These are phyloP conservation scores for Pseudognaphalium luteoalbum DNA, from an alignment of 129 eudicot genomes.

Conservation along the genomic window DNA sequence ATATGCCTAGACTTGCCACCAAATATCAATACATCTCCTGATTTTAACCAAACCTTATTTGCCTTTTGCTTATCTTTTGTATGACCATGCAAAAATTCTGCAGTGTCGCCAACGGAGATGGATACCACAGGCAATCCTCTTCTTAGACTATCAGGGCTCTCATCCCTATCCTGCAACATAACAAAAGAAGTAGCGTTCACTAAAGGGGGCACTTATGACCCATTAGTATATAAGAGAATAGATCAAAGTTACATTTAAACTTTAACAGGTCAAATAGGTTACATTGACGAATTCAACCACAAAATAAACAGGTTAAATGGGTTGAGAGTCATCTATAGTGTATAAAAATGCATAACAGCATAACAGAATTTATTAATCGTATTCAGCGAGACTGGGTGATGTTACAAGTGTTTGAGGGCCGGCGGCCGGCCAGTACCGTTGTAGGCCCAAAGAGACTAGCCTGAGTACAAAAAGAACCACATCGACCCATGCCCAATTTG, in stretches of 20 bases:
- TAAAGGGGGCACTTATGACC: not conserved
- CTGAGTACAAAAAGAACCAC: not conserved
- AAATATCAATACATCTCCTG: not conserved
- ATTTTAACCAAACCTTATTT: not conserved
- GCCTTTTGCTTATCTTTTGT: not conserved
- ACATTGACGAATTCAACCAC: not conserved
- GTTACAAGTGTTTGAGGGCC: not conserved
- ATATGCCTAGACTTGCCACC: slow-evolving; percentile 12
- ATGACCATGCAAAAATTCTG: not conserved
- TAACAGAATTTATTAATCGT: not conserved
- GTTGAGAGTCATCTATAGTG: not conserved
- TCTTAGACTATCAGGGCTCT: slow-evolving; percentile 1
- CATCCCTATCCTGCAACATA: not conserved
- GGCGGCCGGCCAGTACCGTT: not conserved
- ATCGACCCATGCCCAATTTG: not conserved
- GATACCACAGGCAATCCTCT: slow-evolving; percentile 1
- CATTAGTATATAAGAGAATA: not conserved
- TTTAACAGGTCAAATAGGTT: not conserved
- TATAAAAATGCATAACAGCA: not conserved
- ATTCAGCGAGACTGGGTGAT: not conserved
- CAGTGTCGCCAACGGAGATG: slow-evolving; percentile 1
- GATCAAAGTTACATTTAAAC: not conserved
- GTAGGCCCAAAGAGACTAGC: not conserved
- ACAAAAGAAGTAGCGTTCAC: not conserved
- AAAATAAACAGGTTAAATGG: not conserved